Percentiles rank a stretch among this genome's conserved stretches.
These are phyloP conservation scores for Viola odorata DNA, from an alignment of 345 rosid genomes.

Conservation along the genomic window DNA sequence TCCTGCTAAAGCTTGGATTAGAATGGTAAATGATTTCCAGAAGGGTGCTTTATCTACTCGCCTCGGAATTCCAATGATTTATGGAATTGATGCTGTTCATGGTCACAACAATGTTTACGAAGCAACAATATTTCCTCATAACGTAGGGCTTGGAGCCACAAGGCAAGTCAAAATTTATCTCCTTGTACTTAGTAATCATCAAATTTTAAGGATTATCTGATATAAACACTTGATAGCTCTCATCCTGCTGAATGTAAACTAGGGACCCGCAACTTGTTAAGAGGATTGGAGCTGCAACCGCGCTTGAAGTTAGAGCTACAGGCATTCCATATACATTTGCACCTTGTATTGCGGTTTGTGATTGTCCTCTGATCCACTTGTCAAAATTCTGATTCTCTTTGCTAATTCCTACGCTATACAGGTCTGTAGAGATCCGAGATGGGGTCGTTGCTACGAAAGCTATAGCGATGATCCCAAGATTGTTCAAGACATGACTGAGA, in stretches of 20 bases:
- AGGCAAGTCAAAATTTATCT: slow-evolving; percentile 22
- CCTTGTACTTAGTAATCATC: too few species aligned
- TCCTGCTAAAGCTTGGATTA: slow-evolving; percentile 58
- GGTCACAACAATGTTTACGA: slow-evolving; percentile 72
- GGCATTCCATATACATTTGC: slow-evolving; percentile 71
- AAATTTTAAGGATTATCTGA: too few species aligned
- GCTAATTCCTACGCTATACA: slow-evolving; percentile 4
- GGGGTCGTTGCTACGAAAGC: slow-evolving; percentile 83
- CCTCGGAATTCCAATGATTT: slow-evolving; percentile 79
- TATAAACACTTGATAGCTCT: too few species aligned
- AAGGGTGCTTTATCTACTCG: slow-evolving; percentile 51
- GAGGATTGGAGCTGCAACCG: slow-evolving; percentile 44
- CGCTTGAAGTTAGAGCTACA: slow-evolving; percentile 56
- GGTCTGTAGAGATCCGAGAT: slow-evolving; percentile 82
- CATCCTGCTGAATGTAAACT: neutral
- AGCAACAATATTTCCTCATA: slow-evolving; percentile 85
- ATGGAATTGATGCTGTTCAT: slow-evolving; percentile 85
- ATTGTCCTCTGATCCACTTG: too few species aligned
- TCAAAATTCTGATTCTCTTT: too few species aligned
- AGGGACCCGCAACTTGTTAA: slow-evolving; percentile 62
- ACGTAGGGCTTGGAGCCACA: slow-evolving; percentile 79
- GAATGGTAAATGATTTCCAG: slow-evolving; percentile 43
- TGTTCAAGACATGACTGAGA: slow-evolving; percentile 54
- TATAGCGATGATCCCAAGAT: slow-evolving; percentile 61
- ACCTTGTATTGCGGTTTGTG: slow-evolving; percentile 60